Evolutionary conservation across 305 asterid genomes (phyloP), one percentile per base, ranked within the genome.

Genomic region (Plantago coronopus): DNA sequence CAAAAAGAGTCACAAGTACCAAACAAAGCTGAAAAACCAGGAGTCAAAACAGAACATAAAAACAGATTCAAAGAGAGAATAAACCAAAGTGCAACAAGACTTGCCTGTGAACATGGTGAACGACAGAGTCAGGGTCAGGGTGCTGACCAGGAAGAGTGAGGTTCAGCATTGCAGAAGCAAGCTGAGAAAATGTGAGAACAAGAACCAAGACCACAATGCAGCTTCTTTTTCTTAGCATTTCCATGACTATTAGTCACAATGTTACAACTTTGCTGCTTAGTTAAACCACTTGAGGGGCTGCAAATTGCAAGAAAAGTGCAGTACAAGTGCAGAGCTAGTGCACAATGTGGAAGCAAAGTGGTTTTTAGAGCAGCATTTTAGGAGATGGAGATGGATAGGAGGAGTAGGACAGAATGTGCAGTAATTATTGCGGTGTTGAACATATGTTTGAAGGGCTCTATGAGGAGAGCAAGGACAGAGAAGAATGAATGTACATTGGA

Each of bases 141-240:
- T 85, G 96, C 59, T 88, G 95, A 20, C 93, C 95, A 5, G 85
- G 83, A 31, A 88, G 88, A 69, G 88, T 81, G 40, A 78, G 53
- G 78, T 81, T 83, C 64, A 65, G 59, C 74, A 63, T 31, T 45
- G 76, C 73, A 16, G 74, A 72, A 31, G 18, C 74, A 38, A 68
- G 57, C 9, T 56, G 17, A n/a, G 57, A 64, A 55, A 72, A 65
- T n/a, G 76, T 68, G 59, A 40, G 62, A 17, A 73, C 60, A 29
- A 74, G 23, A 59, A 76, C 17, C 53, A 76, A 22, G 14, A 75
- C 46, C 75, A 76, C 85, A 86, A 83, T 82, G 90, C 71, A 76
- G 80, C 71, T 66, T 38, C 78, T 55, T 38, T 45, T 65, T 27
- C 63, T n/a, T 80, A 74, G 57, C 66, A 72, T 69, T 75, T 73